Evolutionary conservation across 805 yeast species (phyloP), one percentile per base, ranked within the genome.

Genomic region (Yueomyces sinensis): DNA sequence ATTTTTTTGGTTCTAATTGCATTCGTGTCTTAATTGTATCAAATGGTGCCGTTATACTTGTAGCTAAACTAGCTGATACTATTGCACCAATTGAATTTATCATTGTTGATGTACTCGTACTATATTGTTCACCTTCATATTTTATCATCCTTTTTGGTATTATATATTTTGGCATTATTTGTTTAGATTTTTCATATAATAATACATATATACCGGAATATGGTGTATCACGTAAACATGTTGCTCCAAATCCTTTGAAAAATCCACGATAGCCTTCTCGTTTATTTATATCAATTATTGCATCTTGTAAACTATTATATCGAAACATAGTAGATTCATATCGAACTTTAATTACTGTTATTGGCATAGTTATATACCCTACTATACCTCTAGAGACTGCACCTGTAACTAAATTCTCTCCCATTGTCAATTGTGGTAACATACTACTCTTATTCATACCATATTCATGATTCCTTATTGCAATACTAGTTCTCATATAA

Each of bases 171-270:
- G 89, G 84, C 6, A 77, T 37, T 4, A 65, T 29, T 9, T 63
- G 65, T 50, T 86, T 86, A 35, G 76, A 65, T 38, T 76, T 67
- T 50, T 89, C 96, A 56, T 89, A 89, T 41, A 86, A 70, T 27
- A 86, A 58, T 20, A 91, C 84, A 49, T 91, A 89, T 4, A 91
- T 51, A 0, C 98, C 98, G 5, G 98, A 96, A 54, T 91, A 82
- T 0, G 98, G 98, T 17, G 95, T 93, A 58, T 91, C 98, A 42
- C 98, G 61, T 11, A 82, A 68, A 40, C 79, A 68, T 0, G 98
- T 91, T 2, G 93, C 94, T 1, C 81, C 74, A 46, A 80, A 81
- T 0, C 98, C 98, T 40, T 74, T 68, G 54, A 86, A 86, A 51
- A 89, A 86, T 13, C 94, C 93, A 16, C 56, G 49, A 0, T 75